Base-by-base conservation (phyloP, 345 rosid genomes). In the Angophora floribunda region DNA sequence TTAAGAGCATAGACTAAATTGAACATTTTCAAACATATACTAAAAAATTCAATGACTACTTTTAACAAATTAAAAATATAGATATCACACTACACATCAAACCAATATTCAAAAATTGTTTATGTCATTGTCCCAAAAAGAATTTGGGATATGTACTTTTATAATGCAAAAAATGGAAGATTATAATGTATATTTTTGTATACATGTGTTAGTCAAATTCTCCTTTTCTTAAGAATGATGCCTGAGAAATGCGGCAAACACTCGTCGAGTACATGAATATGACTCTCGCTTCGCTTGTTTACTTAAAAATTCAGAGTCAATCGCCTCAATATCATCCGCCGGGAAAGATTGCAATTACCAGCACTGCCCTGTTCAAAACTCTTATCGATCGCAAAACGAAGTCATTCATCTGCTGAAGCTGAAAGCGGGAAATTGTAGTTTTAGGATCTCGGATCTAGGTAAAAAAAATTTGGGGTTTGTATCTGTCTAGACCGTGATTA, bases 391-490 rank as follows among this genome's bases (percentile, higher is more conserved):
- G 19, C 28, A 44, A 10, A 19, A 19, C 7, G 2, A 36, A 75
- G 82, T 36, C 82, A 12, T 75, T 75, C 0, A 75, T 22, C 0
- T 41, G 28, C 26, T 19, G 82, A 75, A 36, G 82, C 84, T 22
- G 14, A 19, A 19, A 28, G 49, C 49, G 7, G 45, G 84, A 19
- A 28, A 41, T 9, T 28, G 13, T 75, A 41, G 28, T 10, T 75
- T 19, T 41, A 75, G 49, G 82, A 75, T 36, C 47, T 36, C 49
- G 47, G 82, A 11, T 36, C 80, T 0, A 36, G 24, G 82, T 75
- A 2, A 17, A 75, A 32, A 32, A 2, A 17, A 2, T 9, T 1
- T 70, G 5, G 14, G 22, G 9, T 41, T 6, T 5, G 28, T 0
- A 75, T 75, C 49, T 5, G 26, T 75, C 82, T 75, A 5, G 13